phyloP scores from a whole-genome alignment of 441 rosid genomes.

The Adansonia grandidieri region DNA sequence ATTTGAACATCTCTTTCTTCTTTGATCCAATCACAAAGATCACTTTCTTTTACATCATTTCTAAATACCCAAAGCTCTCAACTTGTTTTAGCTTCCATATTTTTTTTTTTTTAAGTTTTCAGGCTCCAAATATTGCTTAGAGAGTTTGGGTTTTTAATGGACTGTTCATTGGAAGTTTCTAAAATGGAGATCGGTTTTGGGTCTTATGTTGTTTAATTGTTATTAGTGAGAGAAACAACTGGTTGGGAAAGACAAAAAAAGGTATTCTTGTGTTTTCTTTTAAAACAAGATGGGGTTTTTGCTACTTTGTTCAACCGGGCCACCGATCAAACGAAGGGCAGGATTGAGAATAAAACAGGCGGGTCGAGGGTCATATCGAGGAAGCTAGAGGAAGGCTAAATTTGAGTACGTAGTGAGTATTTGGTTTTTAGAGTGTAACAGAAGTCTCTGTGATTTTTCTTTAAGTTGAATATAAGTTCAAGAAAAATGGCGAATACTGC shows the following conservation, averaged over 20 bases:
- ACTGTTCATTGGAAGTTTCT: conserved; percentile 2
- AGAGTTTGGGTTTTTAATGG: conserved; percentile 7
- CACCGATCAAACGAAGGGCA: conserved; percentile 57
- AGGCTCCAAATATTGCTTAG: background rate
- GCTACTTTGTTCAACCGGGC: conserved; percentile 45
- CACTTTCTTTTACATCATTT: conserved; percentile 4
- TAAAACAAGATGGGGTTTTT: conserved; percentile 35
- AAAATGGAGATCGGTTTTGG: background rate
- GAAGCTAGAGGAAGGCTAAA: conserved; percentile 46
- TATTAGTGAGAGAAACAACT: conserved; percentile 9
- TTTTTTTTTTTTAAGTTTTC: conserved; percentile 2
- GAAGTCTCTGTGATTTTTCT: conserved; percentile 27
- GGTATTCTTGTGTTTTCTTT: background rate
- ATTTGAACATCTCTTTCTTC: conserved; percentile 16
- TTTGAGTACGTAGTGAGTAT: conserved; percentile 12
- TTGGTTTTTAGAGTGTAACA: conserved; percentile 31
- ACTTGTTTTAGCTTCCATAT: conserved; percentile 13
- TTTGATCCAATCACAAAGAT: background rate
- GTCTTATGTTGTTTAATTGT: conserved; percentile 10
- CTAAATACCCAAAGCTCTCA: conserved; percentile 3
- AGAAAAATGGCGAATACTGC: conserved; percentile 48
- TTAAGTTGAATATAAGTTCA: conserved; percentile 33
- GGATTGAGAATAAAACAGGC: conserved; percentile 61
- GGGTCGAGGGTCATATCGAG: conserved; percentile 67
- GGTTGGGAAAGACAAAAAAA: background rate